Conservation (phyloP, 495 filamentous ascomycete genomes). For the Podospora pseudopauciseta region DNA sequence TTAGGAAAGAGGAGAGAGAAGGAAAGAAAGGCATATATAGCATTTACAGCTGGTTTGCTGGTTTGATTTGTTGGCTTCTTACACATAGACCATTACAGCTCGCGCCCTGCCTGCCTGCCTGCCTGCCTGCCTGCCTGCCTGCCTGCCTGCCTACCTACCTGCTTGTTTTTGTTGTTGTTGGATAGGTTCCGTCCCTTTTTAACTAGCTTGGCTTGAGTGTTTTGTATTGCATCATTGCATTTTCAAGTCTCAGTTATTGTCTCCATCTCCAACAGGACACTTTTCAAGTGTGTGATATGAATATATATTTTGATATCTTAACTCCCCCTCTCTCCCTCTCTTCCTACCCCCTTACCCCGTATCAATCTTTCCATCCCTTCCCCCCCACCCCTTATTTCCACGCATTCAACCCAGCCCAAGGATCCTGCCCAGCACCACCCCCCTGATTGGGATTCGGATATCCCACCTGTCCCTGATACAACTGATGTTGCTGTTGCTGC, state of each 20-base stretch:
- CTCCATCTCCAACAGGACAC: not conserved
- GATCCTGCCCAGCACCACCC: conserved; percentile 45
- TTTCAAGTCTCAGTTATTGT: not conserved
- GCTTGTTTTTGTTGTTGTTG: not conserved
- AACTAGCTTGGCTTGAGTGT: not conserved
- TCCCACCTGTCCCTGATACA: conserved; percentile 14
- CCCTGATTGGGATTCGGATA: not conserved
- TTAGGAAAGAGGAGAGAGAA: not conserved
- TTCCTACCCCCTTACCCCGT: not conserved
- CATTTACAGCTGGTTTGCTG: not conserved
- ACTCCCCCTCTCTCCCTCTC: not conserved
- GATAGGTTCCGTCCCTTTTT: not conserved
- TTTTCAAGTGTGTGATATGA: not conserved
- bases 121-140: not conserved
- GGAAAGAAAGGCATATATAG: not conserved
- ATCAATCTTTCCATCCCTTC: not conserved
- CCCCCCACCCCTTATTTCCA: conserved; percentile 61
- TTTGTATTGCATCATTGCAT: not conserved
- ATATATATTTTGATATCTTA: not conserved
- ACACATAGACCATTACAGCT: not conserved
- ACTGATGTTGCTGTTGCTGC: conserved; percentile 13
- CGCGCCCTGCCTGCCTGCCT: not conserved
- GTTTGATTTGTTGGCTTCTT: not conserved
- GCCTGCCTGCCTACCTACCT: not conserved
- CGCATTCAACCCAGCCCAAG: conserved; percentile 81